Percentiles rank a stretch among this genome's conserved stretches.
These are phyloP conservation scores for Colletotrichum chlorophyti DNA, from an alignment of 2,329 filamentous ascomycete genomes.

Conservation along the genomic window DNA sequence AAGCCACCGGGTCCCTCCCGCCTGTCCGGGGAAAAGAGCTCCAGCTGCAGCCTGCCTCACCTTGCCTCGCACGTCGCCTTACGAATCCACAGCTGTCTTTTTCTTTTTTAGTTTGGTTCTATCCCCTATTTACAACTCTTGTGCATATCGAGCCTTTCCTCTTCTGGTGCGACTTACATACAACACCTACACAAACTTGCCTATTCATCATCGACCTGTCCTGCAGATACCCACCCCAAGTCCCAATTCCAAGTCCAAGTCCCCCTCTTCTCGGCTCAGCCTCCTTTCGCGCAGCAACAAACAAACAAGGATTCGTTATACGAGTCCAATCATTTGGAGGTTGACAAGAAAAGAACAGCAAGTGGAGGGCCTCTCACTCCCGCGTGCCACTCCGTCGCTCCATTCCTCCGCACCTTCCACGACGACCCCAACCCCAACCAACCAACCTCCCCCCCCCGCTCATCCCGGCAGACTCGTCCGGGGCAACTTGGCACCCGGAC, in stretches of 20 bases:
- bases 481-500: constrained; percentile 19
- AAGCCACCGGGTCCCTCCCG: too few species aligned
- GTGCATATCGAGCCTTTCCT: constrained; percentile 3
- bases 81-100: too few species aligned
- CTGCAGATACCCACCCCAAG: too few species aligned
- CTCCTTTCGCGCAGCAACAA: background rate
- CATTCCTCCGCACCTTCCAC: constrained; percentile 8
- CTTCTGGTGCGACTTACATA: constrained; percentile 11
- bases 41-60: too few species aligned
- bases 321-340: background rate
- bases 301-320: background rate
- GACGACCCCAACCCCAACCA: background rate
- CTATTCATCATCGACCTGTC: background rate
- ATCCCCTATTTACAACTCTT: too few species aligned
- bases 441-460: constrained; percentile 24
- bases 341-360: background rate
- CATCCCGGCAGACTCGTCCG: constrained; percentile 30
- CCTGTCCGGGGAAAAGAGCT: too few species aligned
- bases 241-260: background rate
- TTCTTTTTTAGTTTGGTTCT: too few species aligned
- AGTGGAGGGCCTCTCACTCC: too few species aligned
- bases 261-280: constrained; percentile 12
- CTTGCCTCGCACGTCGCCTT: too few species aligned
- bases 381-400: background rate
- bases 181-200: background rate